Evolutionary conservation across 2,329 filamentous ascomycete genomes (phyloP).

Genomic region (Ascochyta clinopodiicola): DNA sequence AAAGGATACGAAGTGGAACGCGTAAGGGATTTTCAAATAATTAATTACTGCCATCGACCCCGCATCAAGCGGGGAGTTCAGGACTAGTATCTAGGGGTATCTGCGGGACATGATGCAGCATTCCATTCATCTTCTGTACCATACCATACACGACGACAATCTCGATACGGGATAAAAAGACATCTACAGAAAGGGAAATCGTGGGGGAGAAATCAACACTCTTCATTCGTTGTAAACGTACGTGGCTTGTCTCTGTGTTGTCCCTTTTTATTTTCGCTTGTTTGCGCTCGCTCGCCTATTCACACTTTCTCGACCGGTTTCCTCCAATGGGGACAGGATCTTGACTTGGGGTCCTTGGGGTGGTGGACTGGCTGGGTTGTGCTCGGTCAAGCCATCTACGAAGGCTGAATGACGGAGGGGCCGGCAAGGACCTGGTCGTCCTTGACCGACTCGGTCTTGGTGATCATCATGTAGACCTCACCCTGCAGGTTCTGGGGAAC

Average conservation of each 20-base stretch:
- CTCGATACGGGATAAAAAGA: slow-evolving; percentile 18
- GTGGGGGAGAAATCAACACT: slow-evolving; percentile 39
- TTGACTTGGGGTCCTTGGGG: neutral
- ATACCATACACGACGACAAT: slow-evolving; percentile 10
- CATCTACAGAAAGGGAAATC: slow-evolving; percentile 23
- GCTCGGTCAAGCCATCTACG: slow-evolving; percentile 31
- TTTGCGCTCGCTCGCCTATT: slow-evolving; percentile 5
- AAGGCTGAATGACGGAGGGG: slow-evolving; percentile 48
- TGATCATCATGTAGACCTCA: slow-evolving; percentile 71
- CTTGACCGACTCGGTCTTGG: slow-evolving; percentile 52
- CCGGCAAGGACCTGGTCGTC: slow-evolving; percentile 66
- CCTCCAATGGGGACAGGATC: neutral
- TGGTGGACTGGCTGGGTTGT: neutral
- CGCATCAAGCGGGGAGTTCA: neutral
- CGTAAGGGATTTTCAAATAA: slow-evolving; percentile 2
- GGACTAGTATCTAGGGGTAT: slow-evolving; percentile 14
- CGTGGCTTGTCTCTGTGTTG: slow-evolving; percentile 11
- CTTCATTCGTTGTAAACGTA: slow-evolving; percentile 42
- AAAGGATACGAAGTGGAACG: neutral
- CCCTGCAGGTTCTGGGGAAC: slow-evolving; percentile 69
- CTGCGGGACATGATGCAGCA: slow-evolving; percentile 5
- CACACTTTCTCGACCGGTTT: too few species aligned
- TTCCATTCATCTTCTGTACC: neutral
- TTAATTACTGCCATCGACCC: slow-evolving; percentile 7
- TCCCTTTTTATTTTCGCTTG: slow-evolving; percentile 1